phyloP scores from a whole-genome alignment of 2,329 filamentous ascomycete species.

The Calonectria crousiana region DNA sequence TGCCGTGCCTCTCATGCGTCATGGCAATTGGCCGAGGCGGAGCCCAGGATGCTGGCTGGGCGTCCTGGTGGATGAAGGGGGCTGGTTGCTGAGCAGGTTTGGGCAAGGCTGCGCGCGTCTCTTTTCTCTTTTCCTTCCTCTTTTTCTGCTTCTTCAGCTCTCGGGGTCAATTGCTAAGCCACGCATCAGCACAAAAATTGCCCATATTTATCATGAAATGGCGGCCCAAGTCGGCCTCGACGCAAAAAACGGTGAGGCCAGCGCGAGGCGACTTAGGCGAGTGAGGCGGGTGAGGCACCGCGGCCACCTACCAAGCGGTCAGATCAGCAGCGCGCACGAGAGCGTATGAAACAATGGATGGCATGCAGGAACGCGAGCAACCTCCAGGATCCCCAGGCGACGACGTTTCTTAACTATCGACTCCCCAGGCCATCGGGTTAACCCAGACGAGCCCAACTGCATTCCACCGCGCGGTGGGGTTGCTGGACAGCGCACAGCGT shows the following conservation, averaged over 20 bases:
- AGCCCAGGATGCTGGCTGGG: not conserved
- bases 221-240: not conserved
- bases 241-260: slow-evolving; percentile 12
- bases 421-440: not conserved
- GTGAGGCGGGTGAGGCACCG: slow-evolving; percentile 3
- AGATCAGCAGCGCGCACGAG: not conserved
- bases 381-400: not conserved
- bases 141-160: not conserved
- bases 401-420: not conserved
- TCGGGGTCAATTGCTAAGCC: not conserved
- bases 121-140: not conserved
- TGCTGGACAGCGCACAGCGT: slow-evolving; percentile 9
- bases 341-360: slow-evolving; percentile 12
- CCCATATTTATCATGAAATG: not conserved
- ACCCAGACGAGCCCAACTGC: not conserved
- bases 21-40: slow-evolving; percentile 5
- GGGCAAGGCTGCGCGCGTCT: not conserved
- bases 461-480: slow-evolving; percentile 2
- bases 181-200: not conserved
- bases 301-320: not conserved
- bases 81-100: not conserved
- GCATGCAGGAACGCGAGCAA: not conserved
- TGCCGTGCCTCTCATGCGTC: slow-evolving; percentile 18
- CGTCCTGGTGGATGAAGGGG: not conserved
- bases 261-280: slow-evolving; percentile 3